A percentile compares a stretch with the other conserved stretches of the same genome.
Evolutionary conservation across 257 asterid species (phyloP).

Genomic region (Leptodermis oblonga): DNA sequence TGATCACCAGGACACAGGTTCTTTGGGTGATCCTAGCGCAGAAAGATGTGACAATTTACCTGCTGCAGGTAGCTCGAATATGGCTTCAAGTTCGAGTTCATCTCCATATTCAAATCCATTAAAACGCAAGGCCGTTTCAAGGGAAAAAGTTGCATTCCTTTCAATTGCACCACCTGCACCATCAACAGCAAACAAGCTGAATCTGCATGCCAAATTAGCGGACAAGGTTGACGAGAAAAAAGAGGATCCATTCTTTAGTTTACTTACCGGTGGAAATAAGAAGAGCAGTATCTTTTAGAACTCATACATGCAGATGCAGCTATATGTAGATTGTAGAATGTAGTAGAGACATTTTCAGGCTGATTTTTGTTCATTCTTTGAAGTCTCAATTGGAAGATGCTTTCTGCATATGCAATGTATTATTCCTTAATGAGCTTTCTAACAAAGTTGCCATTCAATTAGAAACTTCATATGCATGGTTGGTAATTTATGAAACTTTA

Average conservation of each 20-base stretch:
- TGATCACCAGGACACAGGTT: slow-evolving; percentile 11
- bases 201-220: slow-evolving; percentile 17
- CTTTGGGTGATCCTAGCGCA: slow-evolving; percentile 9
- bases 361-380: not conserved
- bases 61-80: slow-evolving; percentile 11
- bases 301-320: not conserved
- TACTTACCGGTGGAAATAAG: slow-evolving; percentile 44
- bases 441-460: not conserved
- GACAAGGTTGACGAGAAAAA: slow-evolving; percentile 30
- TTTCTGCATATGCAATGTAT: not conserved
- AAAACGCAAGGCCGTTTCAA: slow-evolving; percentile 26
- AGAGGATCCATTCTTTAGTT: slow-evolving; percentile 52
- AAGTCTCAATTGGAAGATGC: not conserved
- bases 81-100: slow-evolving; percentile 18
- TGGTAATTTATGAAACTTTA: no score
- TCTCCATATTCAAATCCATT: slow-evolving; percentile 18
- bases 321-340: not conserved
- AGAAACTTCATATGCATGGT: not conserved
- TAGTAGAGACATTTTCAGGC: not conserved
- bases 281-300: slow-evolving; percentile 27
- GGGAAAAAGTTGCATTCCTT: slow-evolving; percentile 63
- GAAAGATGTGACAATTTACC: slow-evolving; percentile 23
- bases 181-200: slow-evolving; percentile 27
- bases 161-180: slow-evolving; percentile 45
- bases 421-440: no score